Base-by-base conservation (phyloP, 2,329 filamentous ascomycete genomes). In the Colletotrichum euphorbiae region DNA sequence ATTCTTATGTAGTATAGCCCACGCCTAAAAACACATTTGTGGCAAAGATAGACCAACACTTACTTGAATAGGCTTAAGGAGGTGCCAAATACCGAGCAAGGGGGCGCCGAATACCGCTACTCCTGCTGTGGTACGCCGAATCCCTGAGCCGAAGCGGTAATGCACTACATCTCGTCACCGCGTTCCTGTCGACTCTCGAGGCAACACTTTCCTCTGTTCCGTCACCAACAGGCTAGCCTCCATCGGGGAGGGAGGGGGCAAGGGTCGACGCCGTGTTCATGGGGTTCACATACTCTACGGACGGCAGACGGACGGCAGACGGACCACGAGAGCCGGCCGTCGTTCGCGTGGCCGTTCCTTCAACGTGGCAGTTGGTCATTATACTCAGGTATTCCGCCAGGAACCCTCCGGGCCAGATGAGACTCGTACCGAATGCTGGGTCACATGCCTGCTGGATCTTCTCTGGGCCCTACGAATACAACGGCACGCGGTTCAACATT, bases 101-200 rank as follows among this genome's bases (percentile, higher is more conserved):
- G n/a, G n/a, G n/a, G n/a, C n/a, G n/a, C n/a, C n/a, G n/a, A n/a
- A n/a, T n/a, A n/a, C n/a, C n/a, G n/a, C n/a, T n/a, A n/a, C n/a
- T n/a, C 61, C 60, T 64, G 60, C 45, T 46, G 46, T 21, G 60
- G 33, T 69, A 43, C 50, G 43, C 55, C 15, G 46, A 69, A 69
- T 69, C 55, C 62, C 66, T 67, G 66, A 61, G 24, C 52, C 65
- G 52, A 68, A 38, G 60, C 65, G 52, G 65, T 58, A 68, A 58
- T 59, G 65, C 65, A 58, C 38, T 65, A 68, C 60, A 54, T 64
- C 60, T 68, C 65, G 52, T 68, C 60, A 68, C 60, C 21, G 54
- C 38, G 54, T 68, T 52, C 52, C 60, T 64, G 38, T 68, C 65
- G 60, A 40, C 60, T 64, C 46, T 68, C 65, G 60, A 40, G 8